Conservation (phyloP, 106 monocot genomes). For the Acorus calamus region DNA sequence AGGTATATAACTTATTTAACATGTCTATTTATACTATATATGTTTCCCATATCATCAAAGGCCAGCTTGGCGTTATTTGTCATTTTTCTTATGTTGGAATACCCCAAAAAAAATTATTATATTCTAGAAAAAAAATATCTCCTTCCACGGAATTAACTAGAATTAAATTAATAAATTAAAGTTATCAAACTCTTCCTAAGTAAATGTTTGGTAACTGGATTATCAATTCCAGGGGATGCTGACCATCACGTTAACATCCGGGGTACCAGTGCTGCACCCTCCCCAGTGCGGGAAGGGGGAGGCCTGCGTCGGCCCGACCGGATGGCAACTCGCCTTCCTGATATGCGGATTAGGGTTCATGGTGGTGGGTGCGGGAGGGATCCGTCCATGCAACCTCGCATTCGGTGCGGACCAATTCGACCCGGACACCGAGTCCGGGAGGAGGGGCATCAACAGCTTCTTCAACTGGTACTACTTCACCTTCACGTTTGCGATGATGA, state of each 20-base stretch:
- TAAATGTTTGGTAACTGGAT: background rate
- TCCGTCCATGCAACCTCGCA: slow-evolving; percentile 81
- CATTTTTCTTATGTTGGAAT: too few species aligned
- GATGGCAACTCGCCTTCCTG: slow-evolving; percentile 31
- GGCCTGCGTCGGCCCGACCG: slow-evolving; percentile 20
- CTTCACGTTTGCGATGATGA: slow-evolving; percentile 60
- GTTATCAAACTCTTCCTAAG: too few species aligned
- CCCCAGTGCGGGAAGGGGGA: slow-evolving; percentile 23
- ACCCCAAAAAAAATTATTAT: too few species aligned
- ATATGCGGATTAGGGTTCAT: slow-evolving; percentile 35
- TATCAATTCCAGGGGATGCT: slow-evolving; percentile 55
- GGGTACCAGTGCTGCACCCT: slow-evolving; percentile 41
- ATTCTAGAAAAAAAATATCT: too few species aligned
- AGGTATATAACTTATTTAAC: too few species aligned
- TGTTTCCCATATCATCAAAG: too few species aligned
- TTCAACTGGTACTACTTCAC: slow-evolving; percentile 97
- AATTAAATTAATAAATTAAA: too few species aligned
- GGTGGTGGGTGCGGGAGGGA: slow-evolving; percentile 66
- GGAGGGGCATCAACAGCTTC: slow-evolving; percentile 78
- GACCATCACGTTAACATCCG: slow-evolving; percentile 52
- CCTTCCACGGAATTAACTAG: too few species aligned
- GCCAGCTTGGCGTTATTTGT: too few species aligned
- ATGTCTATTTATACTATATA: too few species aligned
- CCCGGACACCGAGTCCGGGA: slow-evolving; percentile 45
- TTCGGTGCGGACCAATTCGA: slow-evolving; percentile 93